Percentiles rank a stretch among this genome's conserved stretches.
These are phyloP conservation scores for Cupressus sempervirens DNA, from an alignment of 75 land plant species.

Conservation along the genomic window DNA sequence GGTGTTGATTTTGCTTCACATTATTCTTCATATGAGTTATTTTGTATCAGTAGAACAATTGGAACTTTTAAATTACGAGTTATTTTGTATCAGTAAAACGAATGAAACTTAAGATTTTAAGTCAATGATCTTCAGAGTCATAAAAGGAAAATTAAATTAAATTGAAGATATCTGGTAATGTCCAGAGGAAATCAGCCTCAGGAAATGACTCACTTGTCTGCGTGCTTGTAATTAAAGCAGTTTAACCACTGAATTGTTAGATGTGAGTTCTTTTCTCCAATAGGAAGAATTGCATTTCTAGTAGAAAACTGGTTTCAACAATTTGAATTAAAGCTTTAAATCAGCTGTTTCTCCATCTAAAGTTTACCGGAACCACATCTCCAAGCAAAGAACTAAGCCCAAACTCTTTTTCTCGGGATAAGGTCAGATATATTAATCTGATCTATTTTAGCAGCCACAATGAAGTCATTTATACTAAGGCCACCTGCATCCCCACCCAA, in stretches of 20 bases:
- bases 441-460: slow-evolving; percentile 88
- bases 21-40: no score
- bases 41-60: no score
- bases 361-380: neutral
- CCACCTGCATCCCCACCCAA: slow-evolving; percentile 63
- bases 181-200: no score
- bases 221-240: neutral
- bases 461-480: slow-evolving; percentile 82
- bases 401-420: slow-evolving; percentile 52
- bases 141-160: no score
- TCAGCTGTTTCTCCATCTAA: neutral
- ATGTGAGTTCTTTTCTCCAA: neutral
- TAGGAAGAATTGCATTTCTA: no score
- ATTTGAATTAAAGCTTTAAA: neutral
- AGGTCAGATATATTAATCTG: slow-evolving; percentile 67
- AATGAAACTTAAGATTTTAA: no score
- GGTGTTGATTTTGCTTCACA: no score
- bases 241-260: neutral
- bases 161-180: no score
- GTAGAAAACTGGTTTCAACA: neutral
- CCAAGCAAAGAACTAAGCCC: slow-evolving; percentile 47
- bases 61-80: no score
- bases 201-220: neutral
- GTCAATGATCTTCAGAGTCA: no score
- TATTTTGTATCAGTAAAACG: no score